These are phyloP conservation scores for Cercophora samala DNA, from an alignment of 495 filamentous ascomycete species.

Conservation along the genomic window DNA sequence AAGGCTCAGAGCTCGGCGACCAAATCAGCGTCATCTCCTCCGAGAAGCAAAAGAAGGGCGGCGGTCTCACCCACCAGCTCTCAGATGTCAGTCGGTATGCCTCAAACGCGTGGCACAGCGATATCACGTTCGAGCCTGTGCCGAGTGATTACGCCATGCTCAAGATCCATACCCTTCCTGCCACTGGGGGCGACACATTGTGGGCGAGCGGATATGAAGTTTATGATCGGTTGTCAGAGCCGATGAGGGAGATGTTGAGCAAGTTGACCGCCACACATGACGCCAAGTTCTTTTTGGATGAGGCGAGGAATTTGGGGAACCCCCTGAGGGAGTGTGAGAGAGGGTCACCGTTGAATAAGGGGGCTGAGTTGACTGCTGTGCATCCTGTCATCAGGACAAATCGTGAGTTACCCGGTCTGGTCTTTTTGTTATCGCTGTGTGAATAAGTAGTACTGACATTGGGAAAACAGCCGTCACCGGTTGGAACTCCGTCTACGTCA, in stretches of 20 bases:
- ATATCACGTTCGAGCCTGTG: slow-evolving; percentile 73
- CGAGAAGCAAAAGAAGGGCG: slow-evolving; percentile 44
- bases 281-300: slow-evolving; percentile 63
- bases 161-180: slow-evolving; percentile 65
- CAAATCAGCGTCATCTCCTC: slow-evolving; percentile 47
- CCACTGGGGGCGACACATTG: slow-evolving; percentile 72
- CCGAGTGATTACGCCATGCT: slow-evolving; percentile 73
- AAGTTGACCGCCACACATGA: slow-evolving; percentile 65
- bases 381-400: slow-evolving; percentile 28
- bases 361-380: slow-evolving; percentile 19
- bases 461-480: slow-evolving; percentile 54
- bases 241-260: slow-evolving; percentile 69
- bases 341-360: slow-evolving; percentile 25
- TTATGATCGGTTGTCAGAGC: slow-evolving; percentile 64
- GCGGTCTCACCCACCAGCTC: slow-evolving; percentile 33
- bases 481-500: slow-evolving; percentile 75
- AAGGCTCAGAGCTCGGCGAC: slow-evolving; percentile 36
- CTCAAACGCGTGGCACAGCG: slow-evolving; percentile 35
- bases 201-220: slow-evolving; percentile 76
- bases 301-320: slow-evolving; percentile 64
- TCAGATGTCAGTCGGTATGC: slow-evolving; percentile 47
- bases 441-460: slow-evolving; percentile 11
- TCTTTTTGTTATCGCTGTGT: slow-evolving; percentile 46
- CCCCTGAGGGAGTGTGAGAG: slow-evolving; percentile 32
- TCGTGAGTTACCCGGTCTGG: slow-evolving; percentile 42